Evolutionary conservation across 2,329 filamentous ascomycete species (phyloP), one percentile per base, ranked within the genome.

Genomic region (Cordyceps tenuipes): DNA sequence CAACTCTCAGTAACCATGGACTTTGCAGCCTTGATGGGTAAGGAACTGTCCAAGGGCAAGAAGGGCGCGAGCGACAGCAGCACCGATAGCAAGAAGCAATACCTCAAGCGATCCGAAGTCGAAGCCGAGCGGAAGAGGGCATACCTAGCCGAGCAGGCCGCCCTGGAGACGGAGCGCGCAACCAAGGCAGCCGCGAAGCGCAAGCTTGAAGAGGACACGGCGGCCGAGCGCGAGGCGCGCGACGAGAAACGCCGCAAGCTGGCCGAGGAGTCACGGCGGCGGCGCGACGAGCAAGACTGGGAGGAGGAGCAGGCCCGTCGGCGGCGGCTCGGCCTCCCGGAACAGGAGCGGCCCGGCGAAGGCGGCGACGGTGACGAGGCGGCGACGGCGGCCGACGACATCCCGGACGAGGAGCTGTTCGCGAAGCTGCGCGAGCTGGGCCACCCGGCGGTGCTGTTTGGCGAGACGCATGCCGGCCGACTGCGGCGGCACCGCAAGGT

Each of bases 1-100:
- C 48, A 19, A 13, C 19, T 57, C 13, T 12, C 44, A 34, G 55
- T 46, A 44, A 34, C 63, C 66, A 99, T 99, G 94, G 92, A 99
- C 75, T 99, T 99, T 78, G 91, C 91, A 63, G 84, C 91, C 41
- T 79, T 99, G 52, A 96, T 99, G 90, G 86, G 89, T 68, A 89
- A 91, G 70, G 91, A 96, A 75, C 94, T 99, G 69, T 85, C 89
- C 68, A 95, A 94, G 73, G 81, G 87, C 66, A 90, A 90, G 73
- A 75, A 81, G 59, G 66, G 74, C 47, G 65, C 75, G 47, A 66
- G 75, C 57, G 64, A 73, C 41, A 68, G 73, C 44, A 48, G 50
- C 43, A 39, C 39, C 23, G 57, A 52, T 29, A 53, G 26, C 8
- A 53, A 54, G 41, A 87, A 88, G 68, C 96, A 96, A 74, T 97